Base-by-base conservation (phyloP, 257 asterid species). In the Solanum phureja region DNA sequence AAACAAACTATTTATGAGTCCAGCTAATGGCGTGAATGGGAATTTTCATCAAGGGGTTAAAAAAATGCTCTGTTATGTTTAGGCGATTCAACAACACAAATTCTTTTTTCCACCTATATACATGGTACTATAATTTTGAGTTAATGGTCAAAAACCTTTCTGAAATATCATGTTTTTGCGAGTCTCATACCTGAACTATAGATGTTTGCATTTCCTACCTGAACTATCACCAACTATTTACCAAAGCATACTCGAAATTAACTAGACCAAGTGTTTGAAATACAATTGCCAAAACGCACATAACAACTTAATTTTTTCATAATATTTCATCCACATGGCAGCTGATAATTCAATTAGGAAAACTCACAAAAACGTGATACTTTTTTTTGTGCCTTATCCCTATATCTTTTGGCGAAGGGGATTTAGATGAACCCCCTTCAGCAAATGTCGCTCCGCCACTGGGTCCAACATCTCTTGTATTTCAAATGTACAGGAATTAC, bases 401-500 rank as follows among this genome's bases (percentile, higher is more conserved):
- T 0, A 69, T 21, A 74, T 10, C 3, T 37, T 74, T 37, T 21
- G 83, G 8, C 10, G 3, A 74, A 37, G 56, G 52, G 56, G 83
- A 37, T 74, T 74, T 6, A 37, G 31, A 10, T 74, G 83, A 74
- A 21, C 21, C 10, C 27, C 10, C 56, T 74, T 74, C 33, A 37
- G 33, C 19, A 37, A 37, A 74, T 24, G 21, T 35, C 31, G 10
- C 49, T 74, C 18, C 31, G 0, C 19, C 83, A 37, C 19, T 74
- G 56, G 33, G 33, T 31, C 33, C 33, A 68, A 0, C 7, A 11
- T 60, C 52, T 33, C 31, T 82, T 1, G 74, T 8, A 79, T 84
- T 69, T 71, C 29, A 60, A 86, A 44, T 76, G 58, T 88, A 8
- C 87, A 96, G 99, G 98, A 96, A 89, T 89, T 94, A 87, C 91